A percentile compares a stretch with the other conserved stretches of the same genome.
These are phyloP conservation scores for Cichorium intybus DNA, from an alignment of 140 eudicot species.

Conservation along the genomic window DNA sequence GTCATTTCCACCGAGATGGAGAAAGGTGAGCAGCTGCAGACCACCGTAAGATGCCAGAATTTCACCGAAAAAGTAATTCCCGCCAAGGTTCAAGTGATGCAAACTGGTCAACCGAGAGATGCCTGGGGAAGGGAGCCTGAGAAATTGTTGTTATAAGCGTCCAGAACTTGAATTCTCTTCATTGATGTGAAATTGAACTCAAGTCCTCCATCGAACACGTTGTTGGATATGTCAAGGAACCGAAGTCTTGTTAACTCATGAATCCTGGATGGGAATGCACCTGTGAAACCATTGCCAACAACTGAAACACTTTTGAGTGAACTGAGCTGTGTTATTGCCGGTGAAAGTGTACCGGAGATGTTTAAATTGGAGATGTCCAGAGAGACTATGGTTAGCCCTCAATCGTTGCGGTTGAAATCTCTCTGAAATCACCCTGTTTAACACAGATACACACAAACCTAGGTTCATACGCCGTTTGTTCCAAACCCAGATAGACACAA, in stretches of 20 bases:
- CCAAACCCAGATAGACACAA: no score
- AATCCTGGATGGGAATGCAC: slow-evolving; percentile 34
- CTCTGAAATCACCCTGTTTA: no score
- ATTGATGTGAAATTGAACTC: slow-evolving; percentile 37
- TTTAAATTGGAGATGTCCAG: slow-evolving; percentile 59
- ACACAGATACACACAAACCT: no score
- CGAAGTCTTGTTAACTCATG: slow-evolving; percentile 33
- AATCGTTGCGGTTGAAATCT: no score
- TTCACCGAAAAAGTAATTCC: slow-evolving; percentile 62
- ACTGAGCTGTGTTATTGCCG: slow-evolving; percentile 38
- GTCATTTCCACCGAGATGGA: slow-evolving; percentile 70
- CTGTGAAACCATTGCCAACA: slow-evolving; percentile 53
- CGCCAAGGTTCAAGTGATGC: slow-evolving; percentile 57
- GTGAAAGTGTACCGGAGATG: slow-evolving; percentile 57
- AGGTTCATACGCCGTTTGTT: no score
- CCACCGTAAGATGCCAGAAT: slow-evolving; percentile 51
- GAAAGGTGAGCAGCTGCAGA: slow-evolving; percentile 35
- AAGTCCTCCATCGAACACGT: slow-evolving; percentile 49
- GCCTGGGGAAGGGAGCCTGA: slow-evolving; percentile 50
- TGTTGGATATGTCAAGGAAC: slow-evolving; percentile 59
- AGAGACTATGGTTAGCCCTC: slow-evolving; percentile 27
- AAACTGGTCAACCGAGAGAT: slow-evolving; percentile 32
- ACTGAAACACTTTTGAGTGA: slow-evolving; percentile 36
- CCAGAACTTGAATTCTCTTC: slow-evolving; percentile 42
- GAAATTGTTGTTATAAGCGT: slow-evolving; percentile 62